Percentiles rank a stretch among this genome's conserved stretches.
These are phyloP conservation scores for Biscutella auriculata DNA, from an alignment of 441 rosid genomes.

Conservation along the genomic window DNA sequence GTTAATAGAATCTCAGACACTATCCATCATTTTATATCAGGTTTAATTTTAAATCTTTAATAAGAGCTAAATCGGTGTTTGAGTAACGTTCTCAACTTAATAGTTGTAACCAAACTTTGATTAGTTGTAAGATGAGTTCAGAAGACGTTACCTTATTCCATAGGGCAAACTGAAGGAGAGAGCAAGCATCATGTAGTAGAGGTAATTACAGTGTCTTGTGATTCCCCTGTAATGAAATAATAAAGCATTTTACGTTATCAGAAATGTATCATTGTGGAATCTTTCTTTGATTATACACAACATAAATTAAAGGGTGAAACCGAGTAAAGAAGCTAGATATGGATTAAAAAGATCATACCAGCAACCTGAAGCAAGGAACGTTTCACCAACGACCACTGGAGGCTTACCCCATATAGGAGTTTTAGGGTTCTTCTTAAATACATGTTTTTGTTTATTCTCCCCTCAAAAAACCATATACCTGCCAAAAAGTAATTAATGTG, in stretches of 20 bases:
- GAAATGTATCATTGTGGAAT: not conserved
- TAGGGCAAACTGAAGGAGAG: slow-evolving; percentile 85
- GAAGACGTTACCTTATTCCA: slow-evolving; percentile 50
- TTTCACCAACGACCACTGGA: slow-evolving; percentile 69
- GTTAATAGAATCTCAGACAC: not conserved
- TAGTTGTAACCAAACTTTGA: not conserved
- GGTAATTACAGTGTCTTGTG: slow-evolving; percentile 91
- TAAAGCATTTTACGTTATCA: not conserved
- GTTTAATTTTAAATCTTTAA: not conserved
- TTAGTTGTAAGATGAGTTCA: slow-evolving; percentile 1
- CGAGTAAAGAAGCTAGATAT: not conserved
- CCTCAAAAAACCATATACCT: slow-evolving; percentile 83
- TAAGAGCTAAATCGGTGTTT: not conserved
- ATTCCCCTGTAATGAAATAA: slow-evolving; percentile 56
- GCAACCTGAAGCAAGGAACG: slow-evolving; percentile 87
- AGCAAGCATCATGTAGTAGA: slow-evolving; percentile 79
- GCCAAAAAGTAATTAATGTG: slow-evolving; percentile 5
- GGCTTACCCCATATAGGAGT: slow-evolving; percentile 74
- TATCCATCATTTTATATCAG: not conserved
- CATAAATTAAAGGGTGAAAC: not conserved
- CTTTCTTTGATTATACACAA: not conserved
- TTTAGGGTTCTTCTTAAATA: slow-evolving; percentile 75
- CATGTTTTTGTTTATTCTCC: slow-evolving; percentile 80
- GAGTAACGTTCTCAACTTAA: not conserved
- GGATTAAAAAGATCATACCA: slow-evolving; percentile 31